Evolutionary conservation across 1,284 basidiomycete species (phyloP), one percentile per base, ranked within the genome.

Genomic region (Pascua guehoae): DNA sequence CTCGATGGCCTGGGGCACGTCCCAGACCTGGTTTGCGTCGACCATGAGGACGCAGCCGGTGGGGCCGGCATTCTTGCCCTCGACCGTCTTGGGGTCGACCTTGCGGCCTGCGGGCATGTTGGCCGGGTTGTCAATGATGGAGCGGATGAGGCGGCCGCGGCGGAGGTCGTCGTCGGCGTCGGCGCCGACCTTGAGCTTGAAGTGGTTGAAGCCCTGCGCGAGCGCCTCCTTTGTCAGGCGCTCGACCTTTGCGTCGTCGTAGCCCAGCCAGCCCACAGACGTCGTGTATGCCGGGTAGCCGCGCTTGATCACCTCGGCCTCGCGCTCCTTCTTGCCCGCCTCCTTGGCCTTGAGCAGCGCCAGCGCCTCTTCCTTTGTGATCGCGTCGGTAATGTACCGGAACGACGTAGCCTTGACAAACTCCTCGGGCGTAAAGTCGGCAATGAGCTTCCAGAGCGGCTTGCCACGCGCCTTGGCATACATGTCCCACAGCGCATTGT

Each of bases 171-270:
- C 86, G 42, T 85, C 84, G 53, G 84, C 81, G 75, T 89, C 83
- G 41, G 88, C 87, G 54, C 94, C 94, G 61, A 98, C 92, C 80
- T 97, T 97, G 86, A 95, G 92, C 81, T 94, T 94, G 83, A 95
- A 94, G 79, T 93, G 90, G 79, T 90, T 91, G 84, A 95, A 95
- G 37, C 93, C 93, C 51, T 84, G 85, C 32, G 82, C 78, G 53
- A 98, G 82, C 37, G 92, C 89, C 71, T 90, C 88, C 69, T 86
- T 87, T 3, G 91, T 96, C 53, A 98, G 82, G 15, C 86, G 84
- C 4, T 85, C 84, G 47, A 97, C 86, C 75, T 97, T 97, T 70
- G 93, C 92, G 71, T 97, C 92, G 37, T 83, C 84, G 79, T 97
- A 97, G 3, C 85, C 89, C 18, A 93, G 83, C 91, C 91, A 95